Evolutionary conservation across 208 protist species (phyloP), one percentile per base, ranked within the genome.

Genomic region (Angomonas deanei): DNA sequence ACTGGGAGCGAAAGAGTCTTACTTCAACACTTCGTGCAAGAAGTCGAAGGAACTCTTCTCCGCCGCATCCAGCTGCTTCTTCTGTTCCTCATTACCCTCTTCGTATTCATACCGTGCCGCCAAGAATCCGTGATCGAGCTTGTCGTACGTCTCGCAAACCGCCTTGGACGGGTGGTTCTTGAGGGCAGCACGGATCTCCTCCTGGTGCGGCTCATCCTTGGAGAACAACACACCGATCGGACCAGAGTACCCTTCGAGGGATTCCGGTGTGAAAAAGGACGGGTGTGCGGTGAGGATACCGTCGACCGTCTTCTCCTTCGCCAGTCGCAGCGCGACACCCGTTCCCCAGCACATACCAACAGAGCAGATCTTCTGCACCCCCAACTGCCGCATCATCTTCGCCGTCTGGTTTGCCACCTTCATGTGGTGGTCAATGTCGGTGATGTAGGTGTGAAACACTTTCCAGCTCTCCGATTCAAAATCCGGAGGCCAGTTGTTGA

Each of bases 291-390:
- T 54, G 21, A 63, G 68, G 0, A 64, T 64, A 11, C 65, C 70
- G 27, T 84, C 76, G 33, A 75, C 50, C 39, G 60, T 39, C 15
- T 63, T 33, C 3, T 70, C 59, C 19, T 17, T 68, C 1, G 66
- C 56, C 10, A 78, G 38, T 2, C 58, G 33, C 24, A 86, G 70
- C 0, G 68, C 24, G 34, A 82, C 33, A 24, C 27, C 5, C 5
- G 67, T 60, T 0, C 82, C 82, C 76, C 82, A 89, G 76, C 82
- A 89, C 61, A 81, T 72, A 23, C 79, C 82, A 1, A 86, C 38
- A 1, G 64, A 55, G 0, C 52, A 75, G 30, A 89, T 61, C 58
- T 74, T 77, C 30, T 19, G 39, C 39, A 66, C 75, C 19, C 78
- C 82, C 34, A 85, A 32, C 19, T 60, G 46, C 21, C 59, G 60